Conservation (phyloP, 306 rosid species). For the Purshia tridentata region DNA sequence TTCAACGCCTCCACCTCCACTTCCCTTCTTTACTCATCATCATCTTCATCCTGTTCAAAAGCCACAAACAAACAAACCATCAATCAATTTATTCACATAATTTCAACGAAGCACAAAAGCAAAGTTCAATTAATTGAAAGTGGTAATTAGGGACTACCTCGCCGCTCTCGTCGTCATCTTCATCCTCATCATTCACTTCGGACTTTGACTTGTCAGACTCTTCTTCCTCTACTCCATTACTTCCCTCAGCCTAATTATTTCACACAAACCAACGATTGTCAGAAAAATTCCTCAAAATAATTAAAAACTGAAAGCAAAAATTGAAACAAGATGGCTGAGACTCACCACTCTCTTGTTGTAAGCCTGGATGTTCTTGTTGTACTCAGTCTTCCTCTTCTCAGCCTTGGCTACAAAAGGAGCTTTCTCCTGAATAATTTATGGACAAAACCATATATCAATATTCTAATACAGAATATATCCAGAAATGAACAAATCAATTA, state of each 20-base stretch:
- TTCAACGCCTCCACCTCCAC: not conserved
- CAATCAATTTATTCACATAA: not conserved
- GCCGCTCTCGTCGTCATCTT: slow-evolving; percentile 60
- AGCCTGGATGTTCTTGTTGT: slow-evolving; percentile 46
- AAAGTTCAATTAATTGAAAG: not conserved
- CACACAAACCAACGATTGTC: not conserved
- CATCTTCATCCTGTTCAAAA: slow-evolving; percentile 54
- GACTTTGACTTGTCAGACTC: slow-evolving; percentile 91
- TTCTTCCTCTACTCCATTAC: slow-evolving; percentile 58
- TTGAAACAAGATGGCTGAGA: too few species aligned
- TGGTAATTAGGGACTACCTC: slow-evolving; percentile 22
- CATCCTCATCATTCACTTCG: slow-evolving; percentile 81
- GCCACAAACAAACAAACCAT: not conserved
- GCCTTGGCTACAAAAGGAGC: slow-evolving; percentile 71
- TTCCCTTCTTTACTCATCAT: slow-evolving; percentile 21
- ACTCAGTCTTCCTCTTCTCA: slow-evolving; percentile 72
- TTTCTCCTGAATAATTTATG: slow-evolving; percentile 49
- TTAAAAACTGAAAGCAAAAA: not conserved
- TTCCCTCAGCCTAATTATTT: slow-evolving; percentile 56
- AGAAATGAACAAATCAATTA: not conserved
- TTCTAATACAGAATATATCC: not conserved
- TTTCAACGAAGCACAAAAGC: too few species aligned
- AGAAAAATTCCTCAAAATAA: not conserved
- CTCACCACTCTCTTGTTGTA: slow-evolving; percentile 61
- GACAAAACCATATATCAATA: not conserved